Conservation (phyloP, 2,329 filamentous ascomycete genomes). For the Sarocladiaceae sp. region DNA sequence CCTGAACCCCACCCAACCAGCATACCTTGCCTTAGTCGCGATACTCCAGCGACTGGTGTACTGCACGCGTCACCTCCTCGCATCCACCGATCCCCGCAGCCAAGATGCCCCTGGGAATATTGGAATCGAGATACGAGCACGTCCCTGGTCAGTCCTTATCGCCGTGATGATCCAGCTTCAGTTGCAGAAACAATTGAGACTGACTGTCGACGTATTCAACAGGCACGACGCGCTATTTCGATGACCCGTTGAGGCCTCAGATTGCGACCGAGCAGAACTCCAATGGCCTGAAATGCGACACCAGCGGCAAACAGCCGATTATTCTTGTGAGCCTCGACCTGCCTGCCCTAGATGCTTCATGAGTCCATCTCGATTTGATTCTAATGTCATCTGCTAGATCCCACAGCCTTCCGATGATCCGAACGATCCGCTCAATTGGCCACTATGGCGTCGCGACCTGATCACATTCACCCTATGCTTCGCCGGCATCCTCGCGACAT, state of each 20-base stretch:
- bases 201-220: neutral
- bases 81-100: slow-evolving; percentile 3
- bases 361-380: neutral
- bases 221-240: slow-evolving; percentile 63
- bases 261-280: slow-evolving; percentile 32
- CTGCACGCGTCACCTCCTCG: neutral
- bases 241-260: slow-evolving; percentile 49
- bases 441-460: slow-evolving; percentile 77
- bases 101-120: slow-evolving; percentile 57
- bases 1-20: neutral
- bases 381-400: slow-evolving; percentile 29
- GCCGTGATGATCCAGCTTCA: no score
- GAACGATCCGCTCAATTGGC: slow-evolving; percentile 85
- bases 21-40: neutral
- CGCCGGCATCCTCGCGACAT: slow-evolving; percentile 76
- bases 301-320: slow-evolving; percentile 60
- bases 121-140: slow-evolving; percentile 65
- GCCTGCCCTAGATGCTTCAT: neutral
- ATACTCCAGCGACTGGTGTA: neutral
- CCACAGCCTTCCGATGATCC: slow-evolving; percentile 90
- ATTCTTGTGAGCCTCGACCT: slow-evolving; percentile 57
- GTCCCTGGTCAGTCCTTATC: slow-evolving; percentile 63
- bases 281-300: slow-evolving; percentile 65
- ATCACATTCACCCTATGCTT: slow-evolving; percentile 77
- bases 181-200: no score